Evolutionary conservation across 1,139 yeast species (phyloP).

Genomic region (Magnusiomyces clavatus): DNA sequence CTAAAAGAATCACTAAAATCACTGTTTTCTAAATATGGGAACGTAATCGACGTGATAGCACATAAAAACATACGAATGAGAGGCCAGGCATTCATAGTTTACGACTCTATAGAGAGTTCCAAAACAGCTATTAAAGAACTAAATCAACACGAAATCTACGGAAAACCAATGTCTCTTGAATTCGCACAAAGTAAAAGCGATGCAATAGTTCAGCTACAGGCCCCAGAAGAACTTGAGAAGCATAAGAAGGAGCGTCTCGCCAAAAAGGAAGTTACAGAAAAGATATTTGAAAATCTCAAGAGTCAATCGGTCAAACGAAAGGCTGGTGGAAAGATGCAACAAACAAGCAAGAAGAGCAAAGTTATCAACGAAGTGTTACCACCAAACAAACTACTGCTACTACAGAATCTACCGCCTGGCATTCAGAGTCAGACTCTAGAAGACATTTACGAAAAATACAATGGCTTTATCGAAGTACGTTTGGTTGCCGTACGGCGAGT

Average conservation of each 20-base stretch:
- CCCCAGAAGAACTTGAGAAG: slow-evolving; percentile 27
- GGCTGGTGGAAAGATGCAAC: slow-evolving; percentile 13
- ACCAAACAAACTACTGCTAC: slow-evolving; percentile 61
- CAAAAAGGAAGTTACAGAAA: slow-evolving; percentile 22
- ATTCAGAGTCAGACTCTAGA: slow-evolving; percentile 39
- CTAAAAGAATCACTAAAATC: slow-evolving; percentile 40
- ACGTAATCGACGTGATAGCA: slow-evolving; percentile 48
- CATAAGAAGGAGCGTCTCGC: slow-evolving; percentile 29
- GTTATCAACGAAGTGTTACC: slow-evolving; percentile 36
- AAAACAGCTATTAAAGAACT: slow-evolving; percentile 38
- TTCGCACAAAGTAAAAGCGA: slow-evolving; percentile 46
- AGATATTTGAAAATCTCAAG: slow-evolving; percentile 16
- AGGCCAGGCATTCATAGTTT: slow-evolving; percentile 85
- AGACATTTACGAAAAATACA: slow-evolving; percentile 40
- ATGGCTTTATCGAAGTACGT: slow-evolving; percentile 60
- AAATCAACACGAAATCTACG: slow-evolving; percentile 36
- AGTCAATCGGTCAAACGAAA: slow-evolving; percentile 16
- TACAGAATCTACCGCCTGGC: slow-evolving; percentile 55
- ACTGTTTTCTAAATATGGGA: slow-evolving; percentile 43
- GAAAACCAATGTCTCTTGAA: slow-evolving; percentile 43
- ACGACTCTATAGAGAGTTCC: slow-evolving; percentile 41
- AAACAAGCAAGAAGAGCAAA: slow-evolving; percentile 24
- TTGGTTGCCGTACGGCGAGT: slow-evolving; percentile 59
- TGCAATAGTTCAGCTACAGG: slow-evolving; percentile 27
- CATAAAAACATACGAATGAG: slow-evolving; percentile 55